These are phyloP conservation scores for Chaetoceros muelleri DNA, from an alignment of 108 stramenopile species.

Conservation along the genomic window DNA sequence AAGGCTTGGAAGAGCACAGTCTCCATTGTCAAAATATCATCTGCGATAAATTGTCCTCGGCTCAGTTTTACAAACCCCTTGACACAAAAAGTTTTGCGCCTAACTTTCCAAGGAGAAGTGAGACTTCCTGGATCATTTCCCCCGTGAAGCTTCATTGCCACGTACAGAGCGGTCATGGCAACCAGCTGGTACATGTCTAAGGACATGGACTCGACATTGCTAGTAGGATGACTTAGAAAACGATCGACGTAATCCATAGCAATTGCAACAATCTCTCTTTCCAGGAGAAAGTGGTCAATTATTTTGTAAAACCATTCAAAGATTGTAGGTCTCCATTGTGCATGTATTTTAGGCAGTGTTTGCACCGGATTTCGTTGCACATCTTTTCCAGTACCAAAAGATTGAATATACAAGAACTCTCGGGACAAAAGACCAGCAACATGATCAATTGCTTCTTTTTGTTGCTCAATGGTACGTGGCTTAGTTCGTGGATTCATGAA, in stretches of 20 bases:
- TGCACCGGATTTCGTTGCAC: neutral
- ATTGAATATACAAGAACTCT: neutral
- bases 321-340: slow-evolving; percentile 59
- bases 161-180: slow-evolving; percentile 63
- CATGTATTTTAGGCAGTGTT: slow-evolving; percentile 6
- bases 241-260: slow-evolving; percentile 73
- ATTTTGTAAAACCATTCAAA: slow-evolving; percentile 81
- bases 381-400: neutral
- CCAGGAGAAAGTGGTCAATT: slow-evolving; percentile 67
- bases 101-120: neutral
- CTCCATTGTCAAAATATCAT: slow-evolving; percentile 59
- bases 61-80: slow-evolving; percentile 56
- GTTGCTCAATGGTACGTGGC: no score
- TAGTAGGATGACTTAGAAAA: slow-evolving; percentile 11
- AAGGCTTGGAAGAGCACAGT: slow-evolving; percentile 37
- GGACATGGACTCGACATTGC: neutral
- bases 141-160: slow-evolving; percentile 60
- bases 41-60: slow-evolving; percentile 55
- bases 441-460: no score
- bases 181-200: slow-evolving; percentile 30
- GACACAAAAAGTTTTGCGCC: slow-evolving; percentile 21
- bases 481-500: no score
- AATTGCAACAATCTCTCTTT: slow-evolving; percentile 60
- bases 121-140: slow-evolving; percentile 22
- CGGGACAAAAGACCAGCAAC: neutral